Evolutionary conservation across 75 land plant genomes (phyloP), one percentile per base, ranked within the genome.

Genomic region (Azolla pinnata): DNA sequence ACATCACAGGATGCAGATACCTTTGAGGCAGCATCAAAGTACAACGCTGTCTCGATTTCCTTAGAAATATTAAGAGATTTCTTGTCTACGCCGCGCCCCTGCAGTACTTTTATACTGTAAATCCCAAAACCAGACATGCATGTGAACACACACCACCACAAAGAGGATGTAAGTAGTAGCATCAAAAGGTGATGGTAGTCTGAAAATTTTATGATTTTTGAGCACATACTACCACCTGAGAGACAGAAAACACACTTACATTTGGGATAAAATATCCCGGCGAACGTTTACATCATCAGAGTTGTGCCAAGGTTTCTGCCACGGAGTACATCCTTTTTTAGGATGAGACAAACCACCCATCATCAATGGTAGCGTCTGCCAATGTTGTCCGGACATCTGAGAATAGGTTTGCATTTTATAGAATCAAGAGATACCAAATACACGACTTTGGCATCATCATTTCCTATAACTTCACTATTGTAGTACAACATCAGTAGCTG

Each of bases 391-490:
- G 33, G 9, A 27, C 34, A 27, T 14, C 56, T 54, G 56, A 17
- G 56, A 23, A 33, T 58, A 38, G n/a, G 44, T 33, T 33, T 58
- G 60, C 60, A 58, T 58, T 33, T 58, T 32, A n/a, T n/a, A n/a
- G n/a, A n/a, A n/a, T n/a, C n/a, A n/a, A n/a, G n/a, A n/a, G n/a
- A n/a, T n/a, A n/a, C n/a, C n/a, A n/a, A n/a, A n/a, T n/a, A n/a
- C n/a, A n/a, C n/a, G n/a, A n/a, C n/a, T n/a, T n/a, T n/a, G n/a
- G n/a, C n/a, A n/a, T n/a, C n/a, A n/a, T n/a, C n/a, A n/a, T n/a
- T n/a, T n/a, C n/a, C n/a, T n/a, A n/a, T n/a, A n/a, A n/a, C n/a
- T n/a, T n/a, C n/a, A n/a, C n/a, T n/a, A n/a, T n/a, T n/a, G n/a
- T n/a, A n/a, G n/a, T n/a, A n/a, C n/a, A n/a, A n/a, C n/a, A n/a